Evolutionary conservation across 106 monocot genomes (phyloP).

Genomic region (Allium fistulosum): DNA sequence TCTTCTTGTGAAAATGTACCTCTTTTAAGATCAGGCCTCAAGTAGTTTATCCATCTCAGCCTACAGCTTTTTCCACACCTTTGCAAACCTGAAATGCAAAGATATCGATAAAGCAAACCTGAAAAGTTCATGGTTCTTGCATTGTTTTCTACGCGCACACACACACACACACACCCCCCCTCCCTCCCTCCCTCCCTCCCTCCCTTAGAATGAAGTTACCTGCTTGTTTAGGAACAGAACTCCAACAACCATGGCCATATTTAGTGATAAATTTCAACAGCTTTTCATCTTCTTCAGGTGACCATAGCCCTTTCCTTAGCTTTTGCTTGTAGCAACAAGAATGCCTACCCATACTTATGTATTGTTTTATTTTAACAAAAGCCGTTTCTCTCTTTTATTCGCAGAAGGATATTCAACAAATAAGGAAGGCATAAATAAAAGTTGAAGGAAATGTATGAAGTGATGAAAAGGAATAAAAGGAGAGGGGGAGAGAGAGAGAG

Average conservation of each 20-base stretch:
- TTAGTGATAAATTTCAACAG: constrained; percentile 24
- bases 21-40: constrained; percentile 75
- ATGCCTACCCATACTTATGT: constrained; percentile 25
- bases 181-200: too few relatives aligned
- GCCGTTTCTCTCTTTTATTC: too few relatives aligned
- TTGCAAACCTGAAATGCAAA: constrained; percentile 35
- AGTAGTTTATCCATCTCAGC: constrained; percentile 88
- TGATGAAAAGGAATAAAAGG: not conserved
- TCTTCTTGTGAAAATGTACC: constrained; percentile 61
- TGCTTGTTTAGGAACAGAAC: constrained; percentile 43
- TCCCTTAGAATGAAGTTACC: constrained; percentile 7
- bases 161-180: too few relatives aligned
- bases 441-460: not conserved
- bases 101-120: not conserved
- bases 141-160: not conserved
- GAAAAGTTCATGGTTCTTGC: not conserved
- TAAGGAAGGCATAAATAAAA: not conserved
- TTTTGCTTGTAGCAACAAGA: constrained; percentile 41
- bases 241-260: constrained; percentile 37
- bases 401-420: too few relatives aligned
- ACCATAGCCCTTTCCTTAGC: constrained; percentile 38
- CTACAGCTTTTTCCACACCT: constrained; percentile 97
- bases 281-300: constrained; percentile 42
- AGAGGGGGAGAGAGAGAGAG: not conserved
- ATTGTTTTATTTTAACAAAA: too few relatives aligned